Conservation (phyloP, 1,284 basidiomycete genomes). For the Leucocoprinus gongylophorus region DNA sequence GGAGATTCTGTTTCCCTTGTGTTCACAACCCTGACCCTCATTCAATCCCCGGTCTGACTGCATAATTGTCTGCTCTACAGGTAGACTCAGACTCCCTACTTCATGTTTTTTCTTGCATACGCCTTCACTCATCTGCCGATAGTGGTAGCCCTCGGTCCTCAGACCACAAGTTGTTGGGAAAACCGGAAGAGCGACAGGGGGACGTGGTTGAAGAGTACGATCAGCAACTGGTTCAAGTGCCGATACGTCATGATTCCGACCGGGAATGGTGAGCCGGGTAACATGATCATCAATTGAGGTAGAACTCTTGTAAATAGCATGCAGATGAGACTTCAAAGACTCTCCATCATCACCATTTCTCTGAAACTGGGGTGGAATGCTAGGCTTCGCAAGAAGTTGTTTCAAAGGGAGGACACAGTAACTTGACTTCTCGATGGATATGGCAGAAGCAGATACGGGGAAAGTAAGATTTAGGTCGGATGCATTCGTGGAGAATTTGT, state of each 20-base stretch:
- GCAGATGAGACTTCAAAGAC: background rate
- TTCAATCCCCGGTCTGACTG: background rate
- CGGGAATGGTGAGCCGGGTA: background rate
- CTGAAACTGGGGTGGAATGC: background rate
- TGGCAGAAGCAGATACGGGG: background rate
- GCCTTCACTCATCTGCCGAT: background rate
- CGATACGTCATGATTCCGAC: background rate
- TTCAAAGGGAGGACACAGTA: constrained; percentile 5
- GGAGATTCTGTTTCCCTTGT: background rate
- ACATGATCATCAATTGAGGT: background rate
- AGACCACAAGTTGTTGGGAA: background rate
- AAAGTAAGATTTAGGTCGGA: constrained; percentile 9
- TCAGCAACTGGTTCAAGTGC: background rate
- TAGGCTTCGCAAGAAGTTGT: constrained; percentile 7
- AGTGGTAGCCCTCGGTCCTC: background rate
- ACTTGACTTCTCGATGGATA: background rate
- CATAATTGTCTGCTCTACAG: background rate
- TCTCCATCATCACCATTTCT: background rate
- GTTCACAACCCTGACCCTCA: background rate
- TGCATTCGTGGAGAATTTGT: background rate
- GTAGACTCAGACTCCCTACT: background rate
- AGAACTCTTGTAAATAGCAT: background rate
- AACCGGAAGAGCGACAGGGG: background rate
- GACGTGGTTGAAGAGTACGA: background rate
- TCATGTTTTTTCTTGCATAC: background rate